Conservation (phyloP, 2,329 filamentous ascomycete genomes). For the Aureobasidium sp. region DNA sequence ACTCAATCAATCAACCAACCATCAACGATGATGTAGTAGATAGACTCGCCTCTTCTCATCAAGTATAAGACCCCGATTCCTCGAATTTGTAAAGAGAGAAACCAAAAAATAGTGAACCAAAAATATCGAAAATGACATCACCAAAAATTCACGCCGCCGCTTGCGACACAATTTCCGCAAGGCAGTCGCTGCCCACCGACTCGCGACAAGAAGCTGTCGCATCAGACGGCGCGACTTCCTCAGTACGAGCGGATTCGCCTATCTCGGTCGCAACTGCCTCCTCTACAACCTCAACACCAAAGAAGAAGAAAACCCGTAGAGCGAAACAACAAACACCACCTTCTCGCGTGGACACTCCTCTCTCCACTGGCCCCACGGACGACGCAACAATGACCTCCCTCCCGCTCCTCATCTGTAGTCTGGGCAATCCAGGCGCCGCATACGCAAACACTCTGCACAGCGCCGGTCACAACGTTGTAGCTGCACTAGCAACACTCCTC, state of each 20-base stretch:
- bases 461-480: slow-evolving; percentile 72
- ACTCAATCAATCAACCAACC: not conserved
- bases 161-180: not conserved
- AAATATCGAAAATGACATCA: slow-evolving; percentile 5
- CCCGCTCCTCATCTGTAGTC: slow-evolving; percentile 68
- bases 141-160: not conserved
- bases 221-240: not conserved
- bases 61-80: not conserved
- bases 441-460: slow-evolving; percentile 77
- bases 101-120: not conserved
- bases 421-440: slow-evolving; percentile 68
- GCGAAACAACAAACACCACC: not conserved
- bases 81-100: not conserved
- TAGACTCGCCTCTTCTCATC: not conserved
- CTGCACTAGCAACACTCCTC: slow-evolving; percentile 47
- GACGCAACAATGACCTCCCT: slow-evolving; percentile 1
- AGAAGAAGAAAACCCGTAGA: not conserved
- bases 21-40: slow-evolving; percentile 2
- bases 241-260: not conserved
- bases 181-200: not conserved
- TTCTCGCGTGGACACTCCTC: not conserved
- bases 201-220: slow-evolving; percentile 3
- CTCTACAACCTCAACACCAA: not conserved
- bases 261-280: not conserved
- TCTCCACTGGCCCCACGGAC: not conserved